A percentile compares a stretch with the other conserved stretches of the same genome.
phyloP scores from a whole-genome alignment of 139 green algal species.

The Astrephomene gubernaculifera region DNA sequence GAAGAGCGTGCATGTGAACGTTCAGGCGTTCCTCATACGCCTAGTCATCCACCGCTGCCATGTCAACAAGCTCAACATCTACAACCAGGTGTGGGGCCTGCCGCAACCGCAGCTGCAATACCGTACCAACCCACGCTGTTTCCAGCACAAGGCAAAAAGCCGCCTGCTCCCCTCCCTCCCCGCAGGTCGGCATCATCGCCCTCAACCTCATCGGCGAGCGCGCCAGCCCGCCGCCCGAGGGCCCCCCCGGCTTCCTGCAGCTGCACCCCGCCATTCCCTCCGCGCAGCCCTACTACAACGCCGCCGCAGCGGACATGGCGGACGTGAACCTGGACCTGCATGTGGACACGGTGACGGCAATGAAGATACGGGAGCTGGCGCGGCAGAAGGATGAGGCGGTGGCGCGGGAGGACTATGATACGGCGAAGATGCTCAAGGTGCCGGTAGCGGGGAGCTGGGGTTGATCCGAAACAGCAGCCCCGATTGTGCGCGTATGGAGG shows the following conservation, averaged over 20 bases:
- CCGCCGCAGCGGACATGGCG: constrained; percentile 25
- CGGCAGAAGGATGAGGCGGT: constrained; percentile 84
- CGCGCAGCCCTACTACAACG: constrained; percentile 66
- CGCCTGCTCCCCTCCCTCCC: too few relatives aligned
- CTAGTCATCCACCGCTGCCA: constrained; percentile 88
- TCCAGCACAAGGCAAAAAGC: not conserved
- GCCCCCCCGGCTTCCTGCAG: constrained; percentile 53
- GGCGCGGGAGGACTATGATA: constrained; percentile 93
- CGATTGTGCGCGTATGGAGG: too few relatives aligned
- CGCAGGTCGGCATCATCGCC: constrained; percentile 88
- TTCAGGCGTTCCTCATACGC: constrained; percentile 60
- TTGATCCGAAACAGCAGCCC: too few relatives aligned
- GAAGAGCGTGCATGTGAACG: constrained; percentile 91
- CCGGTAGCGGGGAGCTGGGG: not conserved
- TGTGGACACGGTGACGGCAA: constrained; percentile 77
- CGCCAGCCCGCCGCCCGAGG: constrained; percentile 32
- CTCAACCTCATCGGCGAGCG: constrained; percentile 87
- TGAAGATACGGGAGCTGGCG: constrained; percentile 72
- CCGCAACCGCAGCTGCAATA: too few relatives aligned
- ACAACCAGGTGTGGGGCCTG: constrained; percentile 79
- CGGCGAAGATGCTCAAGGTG: constrained; percentile 88
- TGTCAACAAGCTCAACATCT: constrained; percentile 92
- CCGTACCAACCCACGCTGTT: not conserved
- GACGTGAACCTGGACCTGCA: constrained; percentile 81
- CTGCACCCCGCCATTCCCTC: constrained; percentile 50